phyloP scores from a whole-genome alignment of 306 rosid genomes.

The Oemleria cerasiformis region DNA sequence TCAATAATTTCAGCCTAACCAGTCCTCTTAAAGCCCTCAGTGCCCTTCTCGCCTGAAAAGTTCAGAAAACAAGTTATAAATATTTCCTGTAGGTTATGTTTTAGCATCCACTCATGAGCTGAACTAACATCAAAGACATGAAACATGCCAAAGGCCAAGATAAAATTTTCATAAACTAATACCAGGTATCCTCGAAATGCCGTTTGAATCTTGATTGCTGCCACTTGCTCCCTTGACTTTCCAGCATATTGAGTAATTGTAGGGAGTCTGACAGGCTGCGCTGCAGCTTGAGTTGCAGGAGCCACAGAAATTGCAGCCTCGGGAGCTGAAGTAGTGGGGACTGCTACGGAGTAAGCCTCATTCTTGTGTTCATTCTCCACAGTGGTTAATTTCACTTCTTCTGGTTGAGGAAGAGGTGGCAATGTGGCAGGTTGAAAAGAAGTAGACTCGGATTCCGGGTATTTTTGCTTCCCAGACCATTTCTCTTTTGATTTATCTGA shows the following conservation, averaged over 20 bases:
- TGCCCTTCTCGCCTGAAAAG: slow-evolving; percentile 83
- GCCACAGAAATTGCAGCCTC: slow-evolving; percentile 38
- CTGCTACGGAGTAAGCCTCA: slow-evolving; percentile 42
- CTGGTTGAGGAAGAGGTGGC: slow-evolving; percentile 55
- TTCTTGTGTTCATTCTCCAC: slow-evolving; percentile 44
- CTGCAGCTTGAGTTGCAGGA: slow-evolving; percentile 42
- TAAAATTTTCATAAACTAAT: slow-evolving; percentile 18
- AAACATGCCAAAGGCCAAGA: slow-evolving; percentile 9
- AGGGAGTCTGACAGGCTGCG: slow-evolving; percentile 33
- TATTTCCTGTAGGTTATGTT: background rate
- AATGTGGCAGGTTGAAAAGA: slow-evolving; percentile 37
- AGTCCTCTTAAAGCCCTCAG: slow-evolving; percentile 86
- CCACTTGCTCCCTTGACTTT: slow-evolving; percentile 69
- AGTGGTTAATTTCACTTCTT: slow-evolving; percentile 50
- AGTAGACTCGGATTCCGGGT: slow-evolving; percentile 40
- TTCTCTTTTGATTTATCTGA: slow-evolving; percentile 79
- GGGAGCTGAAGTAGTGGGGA: slow-evolving; percentile 25
- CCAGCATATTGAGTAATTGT: slow-evolving; percentile 48
- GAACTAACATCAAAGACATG: background rate
- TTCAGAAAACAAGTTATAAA: slow-evolving; percentile 16
- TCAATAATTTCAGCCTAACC: slow-evolving; percentile 76
- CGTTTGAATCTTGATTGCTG: slow-evolving; percentile 87
- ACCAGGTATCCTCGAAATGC: slow-evolving; percentile 94
- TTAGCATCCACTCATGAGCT: background rate
- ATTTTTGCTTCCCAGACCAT: slow-evolving; percentile 93